Evolutionary conservation across 148 eudicot species (phyloP).

Genomic region (Fagopyrum esculentum): DNA sequence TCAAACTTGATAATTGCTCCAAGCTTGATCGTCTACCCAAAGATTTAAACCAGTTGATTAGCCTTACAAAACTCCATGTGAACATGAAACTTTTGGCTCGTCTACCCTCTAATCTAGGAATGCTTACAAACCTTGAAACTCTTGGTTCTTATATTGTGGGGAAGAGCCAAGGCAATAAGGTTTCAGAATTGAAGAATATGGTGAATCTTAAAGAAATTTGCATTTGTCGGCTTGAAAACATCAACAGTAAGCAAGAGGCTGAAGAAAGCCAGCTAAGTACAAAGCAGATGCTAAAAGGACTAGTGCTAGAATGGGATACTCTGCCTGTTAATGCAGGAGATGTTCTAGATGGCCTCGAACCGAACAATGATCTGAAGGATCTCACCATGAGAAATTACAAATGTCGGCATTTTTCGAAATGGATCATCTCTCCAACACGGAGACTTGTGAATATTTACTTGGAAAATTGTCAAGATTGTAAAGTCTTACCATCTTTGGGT

Average conservation of each 20-base stretch:
- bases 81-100: not conserved
- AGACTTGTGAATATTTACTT: not conserved
- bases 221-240: not conserved
- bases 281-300: not conserved
- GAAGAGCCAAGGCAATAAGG: not conserved
- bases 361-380: not conserved
- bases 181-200: not conserved
- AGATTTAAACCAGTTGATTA: not conserved
- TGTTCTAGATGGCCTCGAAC: not conserved
- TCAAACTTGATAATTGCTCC: not conserved
- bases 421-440: not conserved
- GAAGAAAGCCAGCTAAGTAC: not conserved
- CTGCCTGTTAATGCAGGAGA: not conserved
- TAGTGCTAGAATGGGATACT: not conserved
- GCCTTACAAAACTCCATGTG: not conserved
- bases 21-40: not conserved
- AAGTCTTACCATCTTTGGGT: not conserved
- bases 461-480: not conserved
- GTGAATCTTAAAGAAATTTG: not conserved
- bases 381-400: not conserved
- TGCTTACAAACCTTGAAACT: not conserved
- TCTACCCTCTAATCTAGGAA: not conserved
- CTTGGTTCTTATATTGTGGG: not conserved
- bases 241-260: not conserved
- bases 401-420: not conserved